Evolutionary conservation across 2,329 filamentous ascomycete genomes (phyloP), one percentile per base, ranked within the genome.

Genomic region (Fusarium avenaceum): DNA sequence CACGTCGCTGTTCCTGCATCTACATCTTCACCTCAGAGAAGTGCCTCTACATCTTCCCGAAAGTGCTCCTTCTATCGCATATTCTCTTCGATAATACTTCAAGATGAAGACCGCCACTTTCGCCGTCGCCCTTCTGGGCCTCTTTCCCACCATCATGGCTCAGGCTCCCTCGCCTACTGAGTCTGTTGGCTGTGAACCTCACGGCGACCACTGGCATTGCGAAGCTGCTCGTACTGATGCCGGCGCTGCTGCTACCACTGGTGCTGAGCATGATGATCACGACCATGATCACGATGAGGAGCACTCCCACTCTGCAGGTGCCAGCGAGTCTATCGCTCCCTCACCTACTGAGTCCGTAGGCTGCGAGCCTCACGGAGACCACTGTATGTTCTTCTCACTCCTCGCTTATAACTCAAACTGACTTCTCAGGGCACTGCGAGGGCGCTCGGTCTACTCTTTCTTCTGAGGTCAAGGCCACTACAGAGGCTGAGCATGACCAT

Each of bases 41-140:
- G 30, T 32, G 30, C 24, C 22, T 39, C 32, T 33, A n/a, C 33
- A 2, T 24, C 33, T n/a, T 28, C 33, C 6, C 15, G 13, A 13
- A 2, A 7, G 22, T 26, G 11, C 45, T 39, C 22, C 40, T 40
- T 19, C 51, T 7, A 24, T 7, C 2, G 24, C 3, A 54, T 51
- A 55, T 58, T 60, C 57, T 40, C 19, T 52, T 50, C 32, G 26
- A 24, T 35, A 64, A 42, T 11, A 35, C 30, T 2, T 6, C 30
- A 74, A 67, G 44, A 74, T 74, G 72, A 74, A 74, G 61, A 66
- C 72, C 33, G 45, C 64, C 4, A 28, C 70, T 26, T 67, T 74
- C 40, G 64, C 71, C 2, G 30, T 71, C 51, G 69, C 70, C 49
- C 64, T 74, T 19, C 42, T 74, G 13, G 57, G 72, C 53, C 54